Base-by-base conservation (phyloP, 164 flowering plant genomes). In the Kingdonia uniflora region DNA sequence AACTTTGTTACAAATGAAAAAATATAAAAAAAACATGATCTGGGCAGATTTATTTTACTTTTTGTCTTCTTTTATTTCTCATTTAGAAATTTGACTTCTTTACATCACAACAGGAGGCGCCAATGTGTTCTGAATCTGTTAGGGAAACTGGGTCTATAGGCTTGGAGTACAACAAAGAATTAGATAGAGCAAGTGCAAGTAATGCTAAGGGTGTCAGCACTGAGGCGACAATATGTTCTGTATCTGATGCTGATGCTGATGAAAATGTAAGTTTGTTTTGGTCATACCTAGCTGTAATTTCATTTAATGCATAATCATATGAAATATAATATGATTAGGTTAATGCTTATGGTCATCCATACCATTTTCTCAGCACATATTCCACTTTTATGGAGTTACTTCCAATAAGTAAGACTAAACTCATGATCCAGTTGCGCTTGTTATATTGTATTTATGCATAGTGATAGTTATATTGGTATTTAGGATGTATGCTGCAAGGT, bases 41-140 rank as follows among this genome's bases (percentile, higher is more conserved):
- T 45, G 49, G 19, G 54, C 11, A 19, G 20, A 49, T 54, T 47
- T 49, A 12, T 33, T 49, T 42, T 60, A 42, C 4, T n/a, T 57
- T 51, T 13, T 42, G 6, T 29, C 35, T 12, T 40, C 49, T 57
- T 60, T 55, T 24, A 65, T 71, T 69, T 69, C 63, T 69, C 63
- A 68, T 68, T 19, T 61, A 64, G 74, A 76, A 64, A 70, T 56
- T 67, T 74, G 68, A 76, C 75, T 56, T 74, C 42, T 79, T 60
- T 74, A 66, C 69, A 70, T 77, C 55, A 71, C 67, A 57, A 55
- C 78, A 80, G 79, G 79, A 67, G 68, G 44, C 62, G 26, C 61
- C 57, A 33, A 46, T 22, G 59, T 65, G 35, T 19, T 16, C 52
- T 47, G 75, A 61, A 40, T 47, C 63, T 14, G 56, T 38, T 49